Evolutionary conservation across 768 basidiomycete genomes (phyloP).

Genomic region (Gautieria morchelliformis): DNA sequence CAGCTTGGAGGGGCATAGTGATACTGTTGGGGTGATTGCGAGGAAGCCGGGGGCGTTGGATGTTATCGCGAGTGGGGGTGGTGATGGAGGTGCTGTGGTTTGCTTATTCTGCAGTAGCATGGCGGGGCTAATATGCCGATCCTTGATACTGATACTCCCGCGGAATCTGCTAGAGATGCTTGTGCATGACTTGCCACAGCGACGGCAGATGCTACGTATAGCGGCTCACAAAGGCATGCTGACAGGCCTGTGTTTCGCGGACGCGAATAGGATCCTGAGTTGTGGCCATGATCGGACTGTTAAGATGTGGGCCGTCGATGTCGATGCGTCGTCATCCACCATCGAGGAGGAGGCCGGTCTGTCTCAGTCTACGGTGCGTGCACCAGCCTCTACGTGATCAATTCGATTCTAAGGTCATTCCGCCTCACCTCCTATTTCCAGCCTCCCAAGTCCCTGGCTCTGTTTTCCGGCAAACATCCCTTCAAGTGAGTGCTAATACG

Average conservation of each 20-base stretch:
- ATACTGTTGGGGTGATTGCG: conserved; percentile 83
- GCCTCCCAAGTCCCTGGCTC: conserved; percentile 50
- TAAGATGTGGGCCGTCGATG: conserved; percentile 66
- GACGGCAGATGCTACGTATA: conserved; percentile 44
- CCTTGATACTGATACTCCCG: background rate
- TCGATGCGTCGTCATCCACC: conserved; percentile 14
- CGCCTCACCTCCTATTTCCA: too few relatives aligned
- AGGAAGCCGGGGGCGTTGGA: conserved; percentile 65
- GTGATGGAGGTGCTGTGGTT: conserved; percentile 77
- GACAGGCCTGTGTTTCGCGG: conserved; percentile 70
- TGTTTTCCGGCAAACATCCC: conserved; percentile 78
- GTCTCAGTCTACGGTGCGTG: conserved; percentile 34
- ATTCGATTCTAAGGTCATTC: background rate
- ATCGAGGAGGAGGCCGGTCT: conserved; percentile 26
- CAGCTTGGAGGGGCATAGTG: conserved; percentile 83
- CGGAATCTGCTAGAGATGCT: conserved; percentile 54
- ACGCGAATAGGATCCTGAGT: conserved; percentile 52
- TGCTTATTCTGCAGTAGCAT: too few relatives aligned
- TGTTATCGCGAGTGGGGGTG: conserved; percentile 82
- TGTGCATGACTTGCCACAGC: conserved; percentile 66
- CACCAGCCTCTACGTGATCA: conserved; percentile 11
- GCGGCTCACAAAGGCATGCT: conserved; percentile 82
- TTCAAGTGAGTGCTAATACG: conserved; percentile 60
- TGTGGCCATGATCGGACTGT: conserved; percentile 79
- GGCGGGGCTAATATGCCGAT: too few relatives aligned